phyloP scores from a whole-genome alignment of 768 basidiomycete genomes.

The Pulveroboletus sp. region DNA sequence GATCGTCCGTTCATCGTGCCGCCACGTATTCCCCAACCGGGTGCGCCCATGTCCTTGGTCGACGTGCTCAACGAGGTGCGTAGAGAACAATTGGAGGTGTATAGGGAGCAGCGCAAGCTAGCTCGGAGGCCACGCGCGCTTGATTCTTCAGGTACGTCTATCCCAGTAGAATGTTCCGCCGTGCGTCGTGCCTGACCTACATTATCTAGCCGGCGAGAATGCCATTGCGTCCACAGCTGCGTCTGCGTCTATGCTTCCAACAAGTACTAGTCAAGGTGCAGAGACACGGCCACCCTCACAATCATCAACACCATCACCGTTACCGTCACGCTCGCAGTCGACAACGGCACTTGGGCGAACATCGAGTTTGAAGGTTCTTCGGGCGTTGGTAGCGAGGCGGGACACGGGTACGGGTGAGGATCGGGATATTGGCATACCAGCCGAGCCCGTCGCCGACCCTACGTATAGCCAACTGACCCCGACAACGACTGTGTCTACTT shows the following conservation, averaged over 20 bases:
- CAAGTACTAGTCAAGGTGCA: background rate
- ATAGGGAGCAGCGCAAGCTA: background rate
- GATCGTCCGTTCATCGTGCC: constrained; percentile 18
- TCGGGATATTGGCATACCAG: background rate
- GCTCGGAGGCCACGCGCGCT: background rate
- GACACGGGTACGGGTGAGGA: background rate
- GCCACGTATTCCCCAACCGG: constrained; percentile 17
- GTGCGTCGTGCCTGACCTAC: background rate
- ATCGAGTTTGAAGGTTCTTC: constrained; percentile 16
- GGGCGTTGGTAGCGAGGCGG: constrained; percentile 14
- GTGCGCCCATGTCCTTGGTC: constrained; percentile 13
- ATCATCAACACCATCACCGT: background rate
- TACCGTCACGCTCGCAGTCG: background rate
- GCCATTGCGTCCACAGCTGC: too few relatives aligned
- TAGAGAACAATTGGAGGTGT: background rate
- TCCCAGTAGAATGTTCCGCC: too few relatives aligned
- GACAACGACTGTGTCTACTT: background rate
- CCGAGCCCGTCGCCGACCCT: background rate
- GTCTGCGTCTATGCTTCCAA: background rate
- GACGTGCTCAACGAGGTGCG: constrained; percentile 24
- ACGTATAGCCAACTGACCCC: background rate
- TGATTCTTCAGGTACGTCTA: background rate
- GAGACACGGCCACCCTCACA: background rate
- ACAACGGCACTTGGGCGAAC: background rate
- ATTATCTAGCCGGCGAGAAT: background rate